These are phyloP conservation scores for Vanrija pseudolonga DNA, from an alignment of 1,284 basidiomycete species.

Conservation along the genomic window DNA sequence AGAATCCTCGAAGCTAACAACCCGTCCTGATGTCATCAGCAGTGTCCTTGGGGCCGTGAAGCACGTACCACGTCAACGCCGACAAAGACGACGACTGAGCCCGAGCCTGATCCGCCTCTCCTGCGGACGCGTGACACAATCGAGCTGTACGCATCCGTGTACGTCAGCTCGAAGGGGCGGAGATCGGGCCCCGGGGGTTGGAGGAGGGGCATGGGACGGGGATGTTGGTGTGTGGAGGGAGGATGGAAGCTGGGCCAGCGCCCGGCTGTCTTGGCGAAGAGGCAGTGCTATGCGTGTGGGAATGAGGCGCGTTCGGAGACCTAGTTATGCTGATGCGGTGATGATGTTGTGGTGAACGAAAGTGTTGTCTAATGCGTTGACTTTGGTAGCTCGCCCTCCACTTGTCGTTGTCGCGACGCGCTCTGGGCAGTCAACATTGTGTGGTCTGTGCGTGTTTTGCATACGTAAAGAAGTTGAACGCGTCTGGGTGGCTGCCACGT, in stretches of 20 bases:
- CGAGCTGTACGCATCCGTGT: slow-evolving; percentile 72
- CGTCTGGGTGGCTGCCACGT: too few species aligned
- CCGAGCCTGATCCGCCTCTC: slow-evolving; percentile 30
- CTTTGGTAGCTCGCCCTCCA: not conserved
- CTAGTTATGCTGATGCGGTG: not conserved
- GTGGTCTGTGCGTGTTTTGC: too few species aligned
- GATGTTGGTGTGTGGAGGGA: not conserved
- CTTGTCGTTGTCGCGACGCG: not conserved
- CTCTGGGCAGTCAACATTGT: too few species aligned
- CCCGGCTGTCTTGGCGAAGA: too few species aligned
- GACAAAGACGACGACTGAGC: slow-evolving; percentile 47
- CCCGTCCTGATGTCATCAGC: slow-evolving; percentile 33
- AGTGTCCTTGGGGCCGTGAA: not conserved
- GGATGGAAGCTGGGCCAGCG: not conserved
- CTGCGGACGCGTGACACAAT: slow-evolving; percentile 63
- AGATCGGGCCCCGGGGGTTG: slow-evolving; percentile 43
- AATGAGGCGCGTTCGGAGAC: too few species aligned
- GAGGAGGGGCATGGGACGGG: slow-evolving; percentile 43
- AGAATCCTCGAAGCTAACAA: slow-evolving; percentile 61
- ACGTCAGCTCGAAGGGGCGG: slow-evolving; percentile 49
- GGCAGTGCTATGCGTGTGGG: too few species aligned
- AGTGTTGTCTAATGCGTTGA: not conserved
- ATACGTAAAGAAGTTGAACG: too few species aligned
- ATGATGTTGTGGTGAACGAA: not conserved
- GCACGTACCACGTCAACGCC: slow-evolving; percentile 42